phyloP scores from a whole-genome alignment of 768 basidiomycete genomes.

The Pisolithus orientalis region DNA sequence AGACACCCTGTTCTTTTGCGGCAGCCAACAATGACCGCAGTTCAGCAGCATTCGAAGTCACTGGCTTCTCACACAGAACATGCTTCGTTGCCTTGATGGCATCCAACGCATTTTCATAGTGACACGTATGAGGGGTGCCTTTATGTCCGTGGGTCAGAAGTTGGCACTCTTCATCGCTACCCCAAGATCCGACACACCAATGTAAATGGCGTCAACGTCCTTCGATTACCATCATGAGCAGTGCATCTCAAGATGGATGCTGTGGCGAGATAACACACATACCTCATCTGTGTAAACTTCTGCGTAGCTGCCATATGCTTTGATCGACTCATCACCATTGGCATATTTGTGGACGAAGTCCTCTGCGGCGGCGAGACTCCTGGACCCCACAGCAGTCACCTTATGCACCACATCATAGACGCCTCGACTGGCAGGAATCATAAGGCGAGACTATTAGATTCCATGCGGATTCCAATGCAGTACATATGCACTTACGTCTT shows the following conservation, averaged over 20 bases:
- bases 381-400: constrained; percentile 72
- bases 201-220: constrained; percentile 75
- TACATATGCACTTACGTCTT: constrained; percentile 42
- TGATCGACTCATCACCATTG: constrained; percentile 46
- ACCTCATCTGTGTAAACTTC: constrained; percentile 70
- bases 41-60: constrained; percentile 72
- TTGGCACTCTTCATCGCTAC: background rate
- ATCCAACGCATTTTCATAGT: constrained; percentile 71
- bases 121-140: constrained; percentile 83
- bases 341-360: constrained; percentile 56
- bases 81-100: constrained; percentile 78
- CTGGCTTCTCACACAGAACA: constrained; percentile 86
- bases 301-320: constrained; percentile 67
- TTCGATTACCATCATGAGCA: constrained; percentile 15
- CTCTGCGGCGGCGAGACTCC: constrained; percentile 59
- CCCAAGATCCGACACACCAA: constrained; percentile 33
- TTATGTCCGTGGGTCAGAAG: background rate
- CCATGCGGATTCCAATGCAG: constrained; percentile 3
- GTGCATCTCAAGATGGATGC: background rate
- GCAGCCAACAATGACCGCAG: constrained; percentile 64
- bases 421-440: constrained; percentile 42
- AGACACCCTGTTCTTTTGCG: constrained; percentile 72
- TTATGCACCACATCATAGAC: constrained; percentile 64
- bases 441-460: background rate
- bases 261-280: constrained; percentile 13